Conservation (phyloP, 495 filamentous ascomycete genomes). For the Hypoxylon rickii region DNA sequence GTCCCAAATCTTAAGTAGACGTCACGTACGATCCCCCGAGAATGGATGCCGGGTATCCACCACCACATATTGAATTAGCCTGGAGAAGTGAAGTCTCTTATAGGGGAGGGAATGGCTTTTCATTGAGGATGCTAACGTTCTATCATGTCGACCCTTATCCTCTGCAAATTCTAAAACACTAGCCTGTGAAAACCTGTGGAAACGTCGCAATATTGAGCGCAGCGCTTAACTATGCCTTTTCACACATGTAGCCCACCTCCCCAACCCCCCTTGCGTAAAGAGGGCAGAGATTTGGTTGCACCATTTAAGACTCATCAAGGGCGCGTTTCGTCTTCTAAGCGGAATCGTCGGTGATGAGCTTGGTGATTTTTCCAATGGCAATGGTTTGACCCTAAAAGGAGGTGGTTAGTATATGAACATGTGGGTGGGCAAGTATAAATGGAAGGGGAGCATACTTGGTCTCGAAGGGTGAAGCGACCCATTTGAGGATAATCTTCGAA, state of each 20-base stretch:
- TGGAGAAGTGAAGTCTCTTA: too few relatives aligned
- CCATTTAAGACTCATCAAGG: conserved; percentile 3
- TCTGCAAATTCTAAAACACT: conserved; percentile 6
- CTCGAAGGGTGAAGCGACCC: conserved; percentile 91
- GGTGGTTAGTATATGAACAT: conserved; percentile 34
- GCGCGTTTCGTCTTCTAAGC: conserved; percentile 14
- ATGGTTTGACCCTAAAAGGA: conserved; percentile 78
- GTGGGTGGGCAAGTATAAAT: conserved; percentile 14
- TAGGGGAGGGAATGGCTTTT: neutral
- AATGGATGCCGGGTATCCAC: too few relatives aligned
- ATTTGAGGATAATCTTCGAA: conserved; percentile 95
- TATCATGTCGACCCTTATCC: neutral
- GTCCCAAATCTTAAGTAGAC: too few relatives aligned
- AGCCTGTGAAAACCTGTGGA: too few relatives aligned
- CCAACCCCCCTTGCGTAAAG: neutral
- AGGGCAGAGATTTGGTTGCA: neutral
- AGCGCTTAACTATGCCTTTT: conserved; percentile 2
- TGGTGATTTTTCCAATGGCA: conserved; percentile 95
- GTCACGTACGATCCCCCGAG: too few relatives aligned
- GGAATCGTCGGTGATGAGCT: conserved; percentile 59
- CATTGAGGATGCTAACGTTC: neutral
- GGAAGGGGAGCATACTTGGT: conserved; percentile 65
- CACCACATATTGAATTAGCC: too few relatives aligned
- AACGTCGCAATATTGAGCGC: neutral
- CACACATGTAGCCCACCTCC: neutral